A percentile compares a stretch with the other conserved stretches of the same genome.
Evolutionary conservation across 768 basidiomycete species (phyloP).

Genomic region (Kockovaella imperatae): DNA sequence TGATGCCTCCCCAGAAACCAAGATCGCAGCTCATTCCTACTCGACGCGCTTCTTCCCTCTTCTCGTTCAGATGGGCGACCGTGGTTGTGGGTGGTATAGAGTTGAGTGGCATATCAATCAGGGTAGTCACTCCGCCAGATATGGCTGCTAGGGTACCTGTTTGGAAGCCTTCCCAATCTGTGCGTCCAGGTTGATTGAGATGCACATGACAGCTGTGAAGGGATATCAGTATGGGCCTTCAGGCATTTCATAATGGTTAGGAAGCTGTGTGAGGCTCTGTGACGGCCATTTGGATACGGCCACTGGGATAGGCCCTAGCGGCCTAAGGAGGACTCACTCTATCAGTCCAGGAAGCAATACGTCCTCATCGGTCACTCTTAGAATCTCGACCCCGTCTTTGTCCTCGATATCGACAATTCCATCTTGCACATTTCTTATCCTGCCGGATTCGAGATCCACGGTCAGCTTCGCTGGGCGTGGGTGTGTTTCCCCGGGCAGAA

Average conservation of each 20-base stretch:
- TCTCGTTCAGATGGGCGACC: conserved; percentile 61
- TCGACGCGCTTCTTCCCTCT: conserved; percentile 58
- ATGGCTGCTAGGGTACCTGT: conserved; percentile 85
- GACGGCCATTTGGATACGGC: too few species aligned
- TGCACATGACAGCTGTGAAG: conserved; percentile 57
- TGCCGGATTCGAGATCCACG: too few species aligned
- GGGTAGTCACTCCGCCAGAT: conserved; percentile 87
- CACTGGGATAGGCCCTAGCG: too few species aligned
- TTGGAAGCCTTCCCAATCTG: conserved; percentile 88
- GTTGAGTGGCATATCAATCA: conserved; percentile 97
- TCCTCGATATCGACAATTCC: too few species aligned
- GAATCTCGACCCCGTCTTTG: conserved; percentile 42
- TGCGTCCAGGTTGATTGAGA: conserved; percentile 86
- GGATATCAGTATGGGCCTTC: not conserved
- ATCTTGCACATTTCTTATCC: too few species aligned
- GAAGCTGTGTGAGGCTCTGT: too few species aligned
- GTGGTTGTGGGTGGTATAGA: conserved; percentile 94
- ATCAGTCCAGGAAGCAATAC: conserved; percentile 70
- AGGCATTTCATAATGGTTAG: too few species aligned
- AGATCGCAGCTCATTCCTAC: conserved; percentile 59
- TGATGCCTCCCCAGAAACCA: conserved; percentile 90
- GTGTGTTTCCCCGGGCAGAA: conserved; percentile 52
- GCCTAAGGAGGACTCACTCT: conserved; percentile 53
- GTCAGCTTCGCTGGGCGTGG: conserved; percentile 62
- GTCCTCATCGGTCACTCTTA: conserved; percentile 55